Evolutionary conservation across 768 basidiomycete species (phyloP), one percentile per base, ranked within the genome.

Genomic region (Trichaptum fuscoviolaceum): DNA sequence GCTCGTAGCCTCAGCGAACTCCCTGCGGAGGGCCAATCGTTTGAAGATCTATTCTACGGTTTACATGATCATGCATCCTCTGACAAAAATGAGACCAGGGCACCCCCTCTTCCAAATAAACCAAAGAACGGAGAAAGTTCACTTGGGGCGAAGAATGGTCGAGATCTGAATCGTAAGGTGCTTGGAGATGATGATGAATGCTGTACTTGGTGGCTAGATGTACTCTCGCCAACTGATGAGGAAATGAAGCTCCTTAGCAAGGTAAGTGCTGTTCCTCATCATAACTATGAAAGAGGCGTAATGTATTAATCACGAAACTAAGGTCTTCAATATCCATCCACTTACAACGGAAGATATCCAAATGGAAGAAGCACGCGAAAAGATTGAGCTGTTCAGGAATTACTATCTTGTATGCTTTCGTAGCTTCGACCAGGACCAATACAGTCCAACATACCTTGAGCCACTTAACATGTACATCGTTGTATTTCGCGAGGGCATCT

Each of bases 401-500:
- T 99, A 99, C 76, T 99, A 98, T 76, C 87, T 99, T 64, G 97
- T 99, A 68, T 99, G 96, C 83, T 99, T 99, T 83, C 90, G 97
- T 69, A 92, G 94, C 69, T 99, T 99, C 80, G 97, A 99, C 77
- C 97, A 99, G 81, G 97, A 99, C 77, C 91, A 89, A 25, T 98
- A 98, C 80, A 94, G 92, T 72, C 95, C 96, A 20, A 99, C 95
- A 1, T 90, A 99, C 76, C 88, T 99, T 60, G 96, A 99, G 76
- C 97, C 97, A 18, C 82, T 99, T 69, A 99, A 99, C 79, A 99
- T 98, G 96, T 99, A 99, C 78, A 96, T 99, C 71, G 92, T 99
- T 71, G 97, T 99, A 62, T 98, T 99, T 80, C 85, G 96, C 25
- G 97, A 99, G 75, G 97, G 97, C 20, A 98, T 89, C 1, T 81